Evolutionary conservation across 2,329 filamentous ascomycete species (phyloP), one percentile per base, ranked within the genome.

Genomic region (Cytospora piceae): DNA sequence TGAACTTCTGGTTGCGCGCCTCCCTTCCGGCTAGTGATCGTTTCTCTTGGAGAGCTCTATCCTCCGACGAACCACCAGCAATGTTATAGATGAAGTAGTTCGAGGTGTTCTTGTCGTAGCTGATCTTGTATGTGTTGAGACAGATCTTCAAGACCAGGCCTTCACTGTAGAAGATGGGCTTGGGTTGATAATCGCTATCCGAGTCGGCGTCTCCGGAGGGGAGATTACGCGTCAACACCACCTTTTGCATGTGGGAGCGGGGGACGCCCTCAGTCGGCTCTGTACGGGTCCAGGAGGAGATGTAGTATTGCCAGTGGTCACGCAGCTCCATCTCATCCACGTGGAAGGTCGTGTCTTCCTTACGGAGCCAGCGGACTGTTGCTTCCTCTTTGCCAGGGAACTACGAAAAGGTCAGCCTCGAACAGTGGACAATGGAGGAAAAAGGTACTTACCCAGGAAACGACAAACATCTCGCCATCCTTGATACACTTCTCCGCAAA

Each of bases 251-350:
- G 57, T 85, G 86, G 7, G 84, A 83, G 58, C 88, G 82, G 8
- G 84, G 80, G 3, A 95, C 84, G 17, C 91, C 91, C 77, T 95
- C 92, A 0, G 95, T 99, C 2, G 92, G 91, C 73, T 97, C 93
- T 29, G 94, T 86, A 69, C 93, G 92, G 70, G 93, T 91, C 77
- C 91, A 98, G 0, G 94, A 93, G 22, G 94, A 94, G 65, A 97
- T 92, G 75, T 99, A 99, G 79, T 96, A 96, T 72, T 94, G 92
- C 95, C 95, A 99, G 49, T 88, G 85, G 68, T 93, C 89, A 64
- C 90, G 89, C 59, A 89, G 86, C 73, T 95, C 90, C 81, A 97
- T 90, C 71, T 97, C 93, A 70, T 96, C 92, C 73, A 90, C 90
- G 71, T 95, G 93, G 75, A 97, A 93, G 0, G 96, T 90, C 51